Percentiles rank a stretch among this genome's conserved stretches.
phyloP scores from a whole-genome alignment of 2,329 filamentous ascomycete genomes.

The Akanthomyces lecanii region DNA sequence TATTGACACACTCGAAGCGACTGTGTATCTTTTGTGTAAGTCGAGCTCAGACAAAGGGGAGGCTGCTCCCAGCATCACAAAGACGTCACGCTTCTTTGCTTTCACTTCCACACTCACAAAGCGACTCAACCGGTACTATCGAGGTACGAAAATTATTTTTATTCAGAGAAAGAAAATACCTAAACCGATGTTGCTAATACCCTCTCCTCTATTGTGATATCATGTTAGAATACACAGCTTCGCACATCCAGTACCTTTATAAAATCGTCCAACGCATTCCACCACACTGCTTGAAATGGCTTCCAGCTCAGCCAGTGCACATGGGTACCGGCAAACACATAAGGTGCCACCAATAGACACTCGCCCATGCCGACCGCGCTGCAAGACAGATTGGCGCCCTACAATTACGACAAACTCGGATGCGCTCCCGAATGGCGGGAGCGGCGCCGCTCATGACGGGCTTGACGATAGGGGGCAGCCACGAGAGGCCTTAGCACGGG shows the following conservation, averaged over 20 bases:
- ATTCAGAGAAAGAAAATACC: neutral
- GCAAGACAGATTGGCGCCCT: neutral
- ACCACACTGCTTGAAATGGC: neutral
- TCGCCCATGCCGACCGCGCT: no score
- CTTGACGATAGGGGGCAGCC: constrained; percentile 20
- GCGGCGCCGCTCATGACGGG: constrained; percentile 24
- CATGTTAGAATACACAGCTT: neutral
- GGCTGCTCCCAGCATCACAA: no score
- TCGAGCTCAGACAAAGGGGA: no score
- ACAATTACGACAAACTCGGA: neutral
- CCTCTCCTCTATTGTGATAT: neutral
- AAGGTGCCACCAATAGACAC: neutral
- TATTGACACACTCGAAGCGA: no score
- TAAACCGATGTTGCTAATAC: neutral
- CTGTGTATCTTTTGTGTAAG: no score
- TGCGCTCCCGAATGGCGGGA: constrained; percentile 21
- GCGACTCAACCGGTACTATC: neutral
- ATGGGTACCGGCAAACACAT: neutral
- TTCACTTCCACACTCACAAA: neutral
- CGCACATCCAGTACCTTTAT: neutral
- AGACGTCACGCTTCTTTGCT: no score
- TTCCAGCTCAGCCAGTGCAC: neutral
- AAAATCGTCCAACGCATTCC: neutral
- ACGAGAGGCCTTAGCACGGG: constrained; percentile 12
- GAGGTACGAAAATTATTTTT: neutral